phyloP scores from a whole-genome alignment of 805 yeast species.

The Nakazawaea holstii region DNA sequence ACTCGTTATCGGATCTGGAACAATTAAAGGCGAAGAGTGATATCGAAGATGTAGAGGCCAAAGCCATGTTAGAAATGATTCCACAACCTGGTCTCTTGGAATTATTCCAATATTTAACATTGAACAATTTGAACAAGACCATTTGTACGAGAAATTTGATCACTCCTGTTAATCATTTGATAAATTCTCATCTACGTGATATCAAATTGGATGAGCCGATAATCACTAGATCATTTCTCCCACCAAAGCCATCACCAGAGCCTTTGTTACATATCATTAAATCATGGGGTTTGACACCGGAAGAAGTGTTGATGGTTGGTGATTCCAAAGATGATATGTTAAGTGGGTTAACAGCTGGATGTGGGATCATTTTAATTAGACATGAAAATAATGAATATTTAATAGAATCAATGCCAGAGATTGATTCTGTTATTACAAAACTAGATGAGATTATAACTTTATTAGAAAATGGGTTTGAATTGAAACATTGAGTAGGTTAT shows the following conservation, averaged over 20 bases:
- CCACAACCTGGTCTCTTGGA: conserved; percentile 42
- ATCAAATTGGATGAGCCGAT: conserved; percentile 40
- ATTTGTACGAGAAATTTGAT: conserved; percentile 60
- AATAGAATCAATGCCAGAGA: conserved; percentile 28
- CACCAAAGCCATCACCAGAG: conserved; percentile 65
- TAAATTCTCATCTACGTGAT: conserved; percentile 35
- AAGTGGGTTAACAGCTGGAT: conserved; percentile 62
- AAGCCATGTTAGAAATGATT: conserved; percentile 56
- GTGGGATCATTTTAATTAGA: conserved; percentile 46
- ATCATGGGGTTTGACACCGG: conserved; percentile 40
- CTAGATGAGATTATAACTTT: conserved; percentile 31
- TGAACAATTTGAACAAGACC: conserved; percentile 35
- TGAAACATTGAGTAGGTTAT: conserved; percentile 13
- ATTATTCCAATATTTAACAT: conserved; percentile 29
- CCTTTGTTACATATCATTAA: conserved; percentile 54
- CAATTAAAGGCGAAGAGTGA: conserved; percentile 38
- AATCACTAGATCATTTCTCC: conserved; percentile 57
- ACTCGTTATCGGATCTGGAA: conserved; percentile 31
- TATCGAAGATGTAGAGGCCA: conserved; percentile 49
- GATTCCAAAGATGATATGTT: conserved; percentile 67
- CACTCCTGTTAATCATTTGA: conserved; percentile 48
- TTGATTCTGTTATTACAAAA: conserved; percentile 29
- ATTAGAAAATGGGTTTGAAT: conserved; percentile 29
- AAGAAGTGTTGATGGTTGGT: conserved; percentile 61
- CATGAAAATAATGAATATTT: conserved; percentile 46